Evolutionary conservation across 768 basidiomycete species (phyloP), one percentile per base, ranked within the genome.

Genomic region (Tulasnella calospora): DNA sequence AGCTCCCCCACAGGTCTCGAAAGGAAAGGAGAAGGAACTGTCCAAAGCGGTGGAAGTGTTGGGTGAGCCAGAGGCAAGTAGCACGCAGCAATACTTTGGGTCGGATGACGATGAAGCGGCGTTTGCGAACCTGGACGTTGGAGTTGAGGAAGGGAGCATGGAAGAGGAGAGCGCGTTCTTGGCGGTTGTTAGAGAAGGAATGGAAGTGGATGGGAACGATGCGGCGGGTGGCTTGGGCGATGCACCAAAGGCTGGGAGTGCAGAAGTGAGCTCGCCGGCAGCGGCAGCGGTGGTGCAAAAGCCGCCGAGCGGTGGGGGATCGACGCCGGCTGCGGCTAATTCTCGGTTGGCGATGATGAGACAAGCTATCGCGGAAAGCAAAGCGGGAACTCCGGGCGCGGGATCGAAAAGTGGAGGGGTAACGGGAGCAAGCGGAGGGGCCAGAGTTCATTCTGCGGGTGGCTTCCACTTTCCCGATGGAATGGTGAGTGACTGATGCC

Each of bases 21-120:
- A 67, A 67, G 61, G 61, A 38, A 46, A 72, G 38, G 44, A 40
- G 38, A 72, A 72, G 36, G 44, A 72, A 21, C 1, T 27, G 13
- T 9, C 71, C 1, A 46, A 72, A 46, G 38, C 71, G 21, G 33
- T 72, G 15, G 71, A 40, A 72, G 38, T 36, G 38, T 46, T 40
- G 38, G 44, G 71, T 6, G 71, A 72, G 36, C 71, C 71, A 12
- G 36, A 40, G 36, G 61, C 61, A 27, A 67, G 61, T 17, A 72
- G 71, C 44, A 72, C 71, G 38, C 71, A 72, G 71, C 36, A 72
- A 10, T 72, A 72, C 44, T 72, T 72, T 72, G 71, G 44, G n/a
- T 67, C 61, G 15, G 61, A 67, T 17, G 71, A 72, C 36, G 71
- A 72, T 40, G 71, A 72, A n/a, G 71, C 30, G 23, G 71, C 71